A percentile compares a stretch with the other conserved stretches of the same genome.
These are phyloP conservation scores for Fennellomyces sp. DNA, from an alignment of 371 early-diverging fungal genomes.

Conservation along the genomic window DNA sequence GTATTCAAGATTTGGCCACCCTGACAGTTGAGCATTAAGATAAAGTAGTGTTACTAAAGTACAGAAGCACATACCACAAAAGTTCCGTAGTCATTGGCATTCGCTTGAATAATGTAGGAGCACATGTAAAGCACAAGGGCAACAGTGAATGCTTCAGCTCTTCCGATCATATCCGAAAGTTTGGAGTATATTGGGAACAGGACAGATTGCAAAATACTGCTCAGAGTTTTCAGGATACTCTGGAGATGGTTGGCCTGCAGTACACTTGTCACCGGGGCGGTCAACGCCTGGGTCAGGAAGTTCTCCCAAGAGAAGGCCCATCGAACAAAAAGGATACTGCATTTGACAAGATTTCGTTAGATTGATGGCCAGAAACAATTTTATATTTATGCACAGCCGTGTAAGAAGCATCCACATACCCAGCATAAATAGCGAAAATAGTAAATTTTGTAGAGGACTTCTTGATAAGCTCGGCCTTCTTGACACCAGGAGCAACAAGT, in stretches of 20 bases:
- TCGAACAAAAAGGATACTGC: constrained; percentile 6
- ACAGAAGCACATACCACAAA: constrained; percentile 20
- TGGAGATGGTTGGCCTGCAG: constrained; percentile 16
- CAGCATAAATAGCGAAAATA: constrained; percentile 7
- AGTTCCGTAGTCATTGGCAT: constrained; percentile 20
- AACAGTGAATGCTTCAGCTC: constrained; percentile 17
- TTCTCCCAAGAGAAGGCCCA: constrained; percentile 12
- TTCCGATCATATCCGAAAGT: constrained; percentile 29
- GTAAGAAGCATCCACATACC: constrained; percentile 3
- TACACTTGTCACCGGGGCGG: constrained; percentile 6
- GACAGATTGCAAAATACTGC: constrained; percentile 22
- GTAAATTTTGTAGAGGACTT: neutral
- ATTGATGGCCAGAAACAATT: neutral
- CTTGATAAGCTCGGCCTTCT: constrained; percentile 5
- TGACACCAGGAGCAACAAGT: constrained; percentile 7
- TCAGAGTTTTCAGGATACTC: constrained; percentile 15
- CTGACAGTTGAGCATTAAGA: no score
- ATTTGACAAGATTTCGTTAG: neutral
- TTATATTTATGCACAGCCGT: neutral
- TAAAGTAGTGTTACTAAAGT: no score
- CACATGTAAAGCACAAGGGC: constrained; percentile 20
- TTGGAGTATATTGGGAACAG: constrained; percentile 32
- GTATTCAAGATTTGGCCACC: constrained; percentile 40
- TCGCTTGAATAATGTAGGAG: constrained; percentile 20
- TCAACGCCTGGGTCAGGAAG: constrained; percentile 2